Evolutionary conservation across 106 monocot species (phyloP), one percentile per base, ranked within the genome.

Genomic region (Narthecium ossifragum): DNA sequence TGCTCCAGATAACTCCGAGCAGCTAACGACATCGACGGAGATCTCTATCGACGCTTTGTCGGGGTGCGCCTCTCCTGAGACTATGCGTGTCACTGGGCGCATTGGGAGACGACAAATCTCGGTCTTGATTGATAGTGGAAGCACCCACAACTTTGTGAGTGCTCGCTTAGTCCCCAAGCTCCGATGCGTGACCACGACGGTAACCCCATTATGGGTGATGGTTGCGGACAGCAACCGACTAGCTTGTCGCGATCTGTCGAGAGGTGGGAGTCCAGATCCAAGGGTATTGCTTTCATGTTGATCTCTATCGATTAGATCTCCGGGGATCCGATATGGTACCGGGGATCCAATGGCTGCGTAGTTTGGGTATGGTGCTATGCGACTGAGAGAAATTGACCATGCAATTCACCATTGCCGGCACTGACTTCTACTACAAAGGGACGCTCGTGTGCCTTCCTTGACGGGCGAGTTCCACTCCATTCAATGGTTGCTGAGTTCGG

Each of bases 341-440:
- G 11, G 33, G 57, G 4, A 36, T 57, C n/a, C 57, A 57, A 34
- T 57, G 57, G 57, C 20, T 57, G 8, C 2, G 24, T n/a, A 57
- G 12, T 21, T 21, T 57, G 1, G 33, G 33, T 1, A n/a, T 34
- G 18, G 33, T 57, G 0, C 1, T 10, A 20, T 36, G 34, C 23
- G 33, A 57, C 33, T 57, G n/a, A 0, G 10, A 1, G 1, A 34
- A 37, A 17, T 9, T 15, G 0, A 33, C 20, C 1, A 57, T 57
- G 33, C 3, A 34, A 34, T 57, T 57, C 57, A 9, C 32, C 9
- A 11, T 8, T 4, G 18, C 46, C 12, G 36, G 36, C 11, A 11
- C 11, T 37, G 7, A 5, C 36, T 5, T 37, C 7, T 11, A 6
- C 36, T 11, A 6, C 36, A 5, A 11, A 6, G 36, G 36, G 5